Evolutionary conservation across 2,329 filamentous ascomycete genomes (phyloP).

Genomic region (Aspergillus clavatus): DNA sequence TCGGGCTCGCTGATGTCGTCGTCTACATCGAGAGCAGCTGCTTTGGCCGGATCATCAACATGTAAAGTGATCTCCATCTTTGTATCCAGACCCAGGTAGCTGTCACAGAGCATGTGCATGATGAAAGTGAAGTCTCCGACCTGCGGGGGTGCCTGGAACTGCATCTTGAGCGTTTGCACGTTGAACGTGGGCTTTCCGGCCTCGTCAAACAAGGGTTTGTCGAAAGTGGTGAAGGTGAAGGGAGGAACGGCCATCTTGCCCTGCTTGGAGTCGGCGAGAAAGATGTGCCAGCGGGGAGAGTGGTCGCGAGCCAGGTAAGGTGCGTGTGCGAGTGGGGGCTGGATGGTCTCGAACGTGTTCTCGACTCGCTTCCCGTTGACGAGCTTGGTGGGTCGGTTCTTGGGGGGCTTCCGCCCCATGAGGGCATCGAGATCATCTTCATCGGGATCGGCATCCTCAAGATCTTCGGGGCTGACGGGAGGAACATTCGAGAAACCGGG

Average conservation of each 20-base stretch:
- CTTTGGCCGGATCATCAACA: conserved; percentile 85
- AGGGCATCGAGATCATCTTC: conserved; percentile 88
- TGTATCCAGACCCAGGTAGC: conserved; percentile 89
- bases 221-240: conserved; percentile 90
- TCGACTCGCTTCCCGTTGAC: conserved; percentile 48
- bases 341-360: conserved; percentile 58
- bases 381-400: conserved; percentile 62
- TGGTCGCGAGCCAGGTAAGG: conserved; percentile 88
- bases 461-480: conserved; percentile 67
- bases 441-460: conserved; percentile 86
- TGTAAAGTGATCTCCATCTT: conserved; percentile 85
- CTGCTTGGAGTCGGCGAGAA: conserved; percentile 89
- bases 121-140: conserved; percentile 91
- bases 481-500: conserved; percentile 75
- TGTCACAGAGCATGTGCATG: conserved; percentile 90
- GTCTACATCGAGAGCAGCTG: conserved; percentile 71
- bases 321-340: conserved; percentile 81
- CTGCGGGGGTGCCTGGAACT: conserved; percentile 91
- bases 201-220: conserved; percentile 77
- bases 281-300: conserved; percentile 87
- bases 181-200: conserved; percentile 85
- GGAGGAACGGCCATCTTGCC: conserved; percentile 95
- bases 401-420: conserved; percentile 61
- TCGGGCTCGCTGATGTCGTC: conserved; percentile 98
- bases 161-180: conserved; percentile 93